These are phyloP conservation scores for Neurospora tetrasperma DNA, from an alignment of 495 filamentous ascomycete species.

Conservation along the genomic window DNA sequence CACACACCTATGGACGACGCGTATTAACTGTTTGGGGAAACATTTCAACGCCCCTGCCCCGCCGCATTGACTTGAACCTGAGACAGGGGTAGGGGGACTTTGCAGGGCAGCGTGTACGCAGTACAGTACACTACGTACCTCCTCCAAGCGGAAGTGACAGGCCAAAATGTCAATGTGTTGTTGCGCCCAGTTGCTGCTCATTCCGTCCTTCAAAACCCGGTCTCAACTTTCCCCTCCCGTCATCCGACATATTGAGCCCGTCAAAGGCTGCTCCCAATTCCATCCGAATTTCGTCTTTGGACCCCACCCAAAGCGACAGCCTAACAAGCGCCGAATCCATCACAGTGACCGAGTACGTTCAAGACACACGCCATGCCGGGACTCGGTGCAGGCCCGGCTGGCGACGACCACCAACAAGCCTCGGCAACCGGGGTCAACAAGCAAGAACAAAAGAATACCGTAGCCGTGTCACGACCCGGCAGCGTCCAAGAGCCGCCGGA, in stretches of 20 bases:
- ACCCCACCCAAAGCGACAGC: not conserved
- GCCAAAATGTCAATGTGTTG: not conserved
- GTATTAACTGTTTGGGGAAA: not conserved
- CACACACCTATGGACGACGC: not conserved
- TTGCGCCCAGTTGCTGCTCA: not conserved
- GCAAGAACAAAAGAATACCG: not conserved
- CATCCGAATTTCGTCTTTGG: not conserved
- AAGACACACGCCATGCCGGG: constrained; percentile 14
- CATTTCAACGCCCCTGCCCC: not conserved
- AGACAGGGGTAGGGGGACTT: not conserved
- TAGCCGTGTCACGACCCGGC: not conserved
- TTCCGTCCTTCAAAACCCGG: not conserved
- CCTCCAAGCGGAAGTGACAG: not conserved
- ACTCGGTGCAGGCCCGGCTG: constrained; percentile 16
- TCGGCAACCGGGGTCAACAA: not conserved
- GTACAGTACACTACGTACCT: not conserved
- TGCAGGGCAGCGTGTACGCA: not conserved
- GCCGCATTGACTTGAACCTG: not conserved
- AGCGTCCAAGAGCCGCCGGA: constrained; percentile 28
- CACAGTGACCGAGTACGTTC: not conserved
- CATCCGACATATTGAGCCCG: not conserved
- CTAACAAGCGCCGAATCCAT: not conserved
- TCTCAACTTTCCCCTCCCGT: not conserved
- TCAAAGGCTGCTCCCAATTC: not conserved
- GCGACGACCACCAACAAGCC: constrained; percentile 10